Conservation (phyloP, 2,329 filamentous ascomycete species). For the Amesomyces nigricolor region DNA sequence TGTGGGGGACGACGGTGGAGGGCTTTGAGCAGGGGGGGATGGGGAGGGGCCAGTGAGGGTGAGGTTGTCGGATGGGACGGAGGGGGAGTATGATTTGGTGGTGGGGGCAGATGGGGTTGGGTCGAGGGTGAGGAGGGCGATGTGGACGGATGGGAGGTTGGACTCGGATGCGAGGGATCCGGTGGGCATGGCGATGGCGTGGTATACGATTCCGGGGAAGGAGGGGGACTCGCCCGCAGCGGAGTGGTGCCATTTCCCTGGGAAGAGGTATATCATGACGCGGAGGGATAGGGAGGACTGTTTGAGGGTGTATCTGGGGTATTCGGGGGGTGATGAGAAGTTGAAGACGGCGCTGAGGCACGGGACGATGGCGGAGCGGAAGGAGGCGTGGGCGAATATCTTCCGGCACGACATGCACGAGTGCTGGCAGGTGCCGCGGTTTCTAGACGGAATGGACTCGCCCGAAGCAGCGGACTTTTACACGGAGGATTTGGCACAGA, state of each 20-base stretch:
- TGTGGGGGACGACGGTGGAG: constrained; percentile 28
- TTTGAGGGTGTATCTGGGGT: constrained; percentile 36
- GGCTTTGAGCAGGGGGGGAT: constrained; percentile 26
- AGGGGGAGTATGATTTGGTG: constrained; percentile 44
- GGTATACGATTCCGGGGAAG: constrained; percentile 31
- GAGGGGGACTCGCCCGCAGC: constrained; percentile 20
- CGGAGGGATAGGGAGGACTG: constrained; percentile 35
- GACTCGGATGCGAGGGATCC: not conserved
- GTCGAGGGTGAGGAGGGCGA: constrained; percentile 39
- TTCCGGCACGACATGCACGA: constrained; percentile 36
- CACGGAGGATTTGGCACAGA: constrained; percentile 38
- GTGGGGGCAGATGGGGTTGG: constrained; percentile 50
- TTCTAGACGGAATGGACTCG: constrained; percentile 34
- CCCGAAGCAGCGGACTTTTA: constrained; percentile 42
- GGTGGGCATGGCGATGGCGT: constrained; percentile 25
- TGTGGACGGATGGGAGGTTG: constrained; percentile 1
- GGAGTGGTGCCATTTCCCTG: constrained; percentile 25
- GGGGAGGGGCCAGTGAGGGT: constrained; percentile 24
- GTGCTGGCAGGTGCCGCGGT: constrained; percentile 40
- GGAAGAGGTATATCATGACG: constrained; percentile 33
- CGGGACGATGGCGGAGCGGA: constrained; percentile 35
- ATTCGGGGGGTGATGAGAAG: constrained; percentile 25
- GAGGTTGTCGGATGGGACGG: constrained; percentile 39
- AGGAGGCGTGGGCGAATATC: constrained; percentile 34
- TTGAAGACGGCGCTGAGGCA: constrained; percentile 28